Evolutionary conservation across 192 early-diverging fungal genomes (phyloP).

Genomic region (Podila epicladia): DNA sequence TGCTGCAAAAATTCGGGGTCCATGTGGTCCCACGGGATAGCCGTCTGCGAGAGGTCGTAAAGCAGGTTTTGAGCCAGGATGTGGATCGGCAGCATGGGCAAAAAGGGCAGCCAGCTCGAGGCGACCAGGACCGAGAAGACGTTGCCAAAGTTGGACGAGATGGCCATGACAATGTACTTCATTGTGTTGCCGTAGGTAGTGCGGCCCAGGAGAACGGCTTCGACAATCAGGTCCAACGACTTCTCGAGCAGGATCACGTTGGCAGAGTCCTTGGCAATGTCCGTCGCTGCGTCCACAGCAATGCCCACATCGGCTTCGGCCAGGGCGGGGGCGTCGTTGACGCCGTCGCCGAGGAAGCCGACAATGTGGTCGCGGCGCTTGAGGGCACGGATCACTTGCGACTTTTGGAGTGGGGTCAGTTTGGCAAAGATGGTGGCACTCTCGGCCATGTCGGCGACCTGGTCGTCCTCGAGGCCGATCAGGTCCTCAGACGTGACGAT

Average conservation of each 20-base stretch:
- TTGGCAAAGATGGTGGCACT: conserved; percentile 63
- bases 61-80: conserved; percentile 58
- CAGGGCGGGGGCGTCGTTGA: conserved; percentile 65
- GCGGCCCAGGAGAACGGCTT: conserved; percentile 54
- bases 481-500: conserved; percentile 54
- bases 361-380: conserved; percentile 50
- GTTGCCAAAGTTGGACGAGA: conserved; percentile 65
- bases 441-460: conserved; percentile 43
- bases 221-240: conserved; percentile 48
- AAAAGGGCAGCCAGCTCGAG: conserved; percentile 62
- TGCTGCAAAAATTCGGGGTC: conserved; percentile 55
- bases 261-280: conserved; percentile 65
- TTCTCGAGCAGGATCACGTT: conserved; percentile 63
- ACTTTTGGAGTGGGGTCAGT: conserved; percentile 60
- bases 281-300: conserved; percentile 59
- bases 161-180: conserved; percentile 66
- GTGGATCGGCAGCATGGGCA: conserved; percentile 59
- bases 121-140: conserved; percentile 62
- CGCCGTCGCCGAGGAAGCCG: conserved; percentile 64
- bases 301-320: conserved; percentile 61
- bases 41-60: conserved; percentile 61
- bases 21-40: conserved; percentile 61
- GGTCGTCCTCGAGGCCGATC: conserved; percentile 33
- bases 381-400: conserved; percentile 49
- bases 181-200: conserved; percentile 63